These are phyloP conservation scores for Phaseolus coccineus DNA, from an alignment of 331 rosid genomes.

Conservation along the genomic window DNA sequence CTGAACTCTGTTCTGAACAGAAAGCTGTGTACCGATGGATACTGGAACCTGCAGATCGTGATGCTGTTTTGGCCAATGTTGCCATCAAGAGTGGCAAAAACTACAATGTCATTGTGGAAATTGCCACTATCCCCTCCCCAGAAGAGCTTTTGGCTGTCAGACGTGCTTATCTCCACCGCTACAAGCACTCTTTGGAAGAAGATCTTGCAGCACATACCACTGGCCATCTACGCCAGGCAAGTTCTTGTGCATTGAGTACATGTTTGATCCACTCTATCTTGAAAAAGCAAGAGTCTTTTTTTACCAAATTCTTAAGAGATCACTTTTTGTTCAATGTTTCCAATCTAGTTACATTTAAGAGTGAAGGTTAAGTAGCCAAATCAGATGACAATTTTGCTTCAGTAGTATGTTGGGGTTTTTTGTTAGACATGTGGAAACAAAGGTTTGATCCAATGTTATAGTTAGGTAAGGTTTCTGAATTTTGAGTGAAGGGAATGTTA, in stretches of 20 bases:
- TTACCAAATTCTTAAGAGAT: not conserved
- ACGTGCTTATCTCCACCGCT: slow-evolving; percentile 77
- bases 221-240: slow-evolving; percentile 82
- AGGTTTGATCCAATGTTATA: not conserved
- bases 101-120: slow-evolving; percentile 65
- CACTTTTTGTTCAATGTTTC: not conserved
- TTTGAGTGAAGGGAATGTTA: not conserved
- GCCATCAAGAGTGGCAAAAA: slow-evolving; percentile 63
- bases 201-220: slow-evolving; percentile 78
- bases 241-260: not conserved
- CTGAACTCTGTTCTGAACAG: slow-evolving; percentile 42
- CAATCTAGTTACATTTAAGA: not conserved
- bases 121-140: slow-evolving; percentile 61
- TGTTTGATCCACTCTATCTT: not conserved
- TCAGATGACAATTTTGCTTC: not conserved
- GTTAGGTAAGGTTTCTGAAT: too few species aligned
- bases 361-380: not conserved
- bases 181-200: slow-evolving; percentile 85
- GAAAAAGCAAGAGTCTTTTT: not conserved
- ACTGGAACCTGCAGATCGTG: slow-evolving; percentile 74
- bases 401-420: not conserved
- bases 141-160: slow-evolving; percentile 74
- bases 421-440: not conserved
- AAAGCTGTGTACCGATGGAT: slow-evolving; percentile 87
- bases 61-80: slow-evolving; percentile 79